Conservation (phyloP, 345 rosid genomes). For the Litchi chinensis region DNA sequence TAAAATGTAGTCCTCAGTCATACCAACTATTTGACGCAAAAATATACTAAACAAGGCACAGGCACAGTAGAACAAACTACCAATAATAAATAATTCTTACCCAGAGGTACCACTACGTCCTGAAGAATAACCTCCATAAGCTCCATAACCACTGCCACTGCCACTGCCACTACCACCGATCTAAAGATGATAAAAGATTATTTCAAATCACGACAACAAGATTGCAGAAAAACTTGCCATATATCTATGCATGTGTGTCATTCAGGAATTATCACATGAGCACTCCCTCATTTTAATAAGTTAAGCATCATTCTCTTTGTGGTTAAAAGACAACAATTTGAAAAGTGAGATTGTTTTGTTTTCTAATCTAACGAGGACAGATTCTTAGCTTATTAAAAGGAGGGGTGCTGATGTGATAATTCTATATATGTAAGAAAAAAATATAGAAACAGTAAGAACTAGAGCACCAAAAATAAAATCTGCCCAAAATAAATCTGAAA, state of each 20-base stretch:
- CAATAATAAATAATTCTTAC: constrained; percentile 46
- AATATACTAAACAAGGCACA: not conserved
- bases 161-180: constrained; percentile 68
- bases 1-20: not conserved
- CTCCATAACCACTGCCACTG: constrained; percentile 75
- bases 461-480: not conserved
- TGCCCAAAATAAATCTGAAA: not conserved
- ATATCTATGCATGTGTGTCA: not conserved
- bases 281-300: not conserved
- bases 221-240: not conserved
- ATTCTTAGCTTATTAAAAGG: not conserved
- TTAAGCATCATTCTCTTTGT: not conserved
- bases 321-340: not conserved
- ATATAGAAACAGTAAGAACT: too few relatives aligned
- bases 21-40: not conserved
- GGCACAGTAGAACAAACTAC: not conserved
- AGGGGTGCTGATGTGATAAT: not conserved
- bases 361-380: not conserved
- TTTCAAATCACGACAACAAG: not conserved
- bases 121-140: constrained; percentile 83
- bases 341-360: not conserved
- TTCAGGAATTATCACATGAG: not conserved
- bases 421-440: not conserved
- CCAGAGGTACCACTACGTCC: constrained; percentile 79
- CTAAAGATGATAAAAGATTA: constrained; percentile 45